Conservation (phyloP, 2,329 filamentous ascomycete genomes). For the Zarea fungicola region DNA sequence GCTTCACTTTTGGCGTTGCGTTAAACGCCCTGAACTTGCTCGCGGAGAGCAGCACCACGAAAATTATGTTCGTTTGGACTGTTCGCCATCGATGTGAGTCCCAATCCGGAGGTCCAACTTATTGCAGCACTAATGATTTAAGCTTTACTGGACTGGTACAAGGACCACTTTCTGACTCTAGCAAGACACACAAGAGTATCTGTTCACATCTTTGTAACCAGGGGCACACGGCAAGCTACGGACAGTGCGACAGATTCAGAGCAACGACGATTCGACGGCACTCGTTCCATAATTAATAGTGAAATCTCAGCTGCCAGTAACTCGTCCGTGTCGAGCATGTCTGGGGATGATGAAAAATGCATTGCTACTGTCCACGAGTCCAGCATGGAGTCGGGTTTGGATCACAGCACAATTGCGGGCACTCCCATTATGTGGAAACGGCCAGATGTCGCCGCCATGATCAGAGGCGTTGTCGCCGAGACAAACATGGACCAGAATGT, state of each 20-base stretch:
- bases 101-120: background rate
- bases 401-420: conserved; percentile 9
- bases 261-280: background rate
- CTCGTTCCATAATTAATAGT: background rate
- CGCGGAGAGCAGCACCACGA: conserved; percentile 17
- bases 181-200: conserved; percentile 25
- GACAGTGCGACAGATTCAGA: background rate
- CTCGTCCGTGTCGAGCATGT: conserved; percentile 1
- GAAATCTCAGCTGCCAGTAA: background rate
- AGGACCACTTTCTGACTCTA: conserved; percentile 29
- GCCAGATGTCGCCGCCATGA: conserved; percentile 33
- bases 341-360: conserved; percentile 1
- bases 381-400: conserved; percentile 1
- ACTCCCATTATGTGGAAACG: conserved; percentile 27
- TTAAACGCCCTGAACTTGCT: conserved; percentile 30
- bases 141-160: conserved; percentile 35
- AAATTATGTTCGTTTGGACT: conserved; percentile 36
- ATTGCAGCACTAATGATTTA: conserved; percentile 1
- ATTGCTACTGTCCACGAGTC: background rate
- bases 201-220: conserved; percentile 32
- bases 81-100: conserved; percentile 31
- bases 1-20: conserved; percentile 43
- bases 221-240: background rate
- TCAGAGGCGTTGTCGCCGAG: conserved; percentile 27
- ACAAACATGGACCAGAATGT: conserved; percentile 28